Evolutionary conservation across 2,329 filamentous ascomycete genomes (phyloP).

Genomic region (Claviceps cyperi): DNA sequence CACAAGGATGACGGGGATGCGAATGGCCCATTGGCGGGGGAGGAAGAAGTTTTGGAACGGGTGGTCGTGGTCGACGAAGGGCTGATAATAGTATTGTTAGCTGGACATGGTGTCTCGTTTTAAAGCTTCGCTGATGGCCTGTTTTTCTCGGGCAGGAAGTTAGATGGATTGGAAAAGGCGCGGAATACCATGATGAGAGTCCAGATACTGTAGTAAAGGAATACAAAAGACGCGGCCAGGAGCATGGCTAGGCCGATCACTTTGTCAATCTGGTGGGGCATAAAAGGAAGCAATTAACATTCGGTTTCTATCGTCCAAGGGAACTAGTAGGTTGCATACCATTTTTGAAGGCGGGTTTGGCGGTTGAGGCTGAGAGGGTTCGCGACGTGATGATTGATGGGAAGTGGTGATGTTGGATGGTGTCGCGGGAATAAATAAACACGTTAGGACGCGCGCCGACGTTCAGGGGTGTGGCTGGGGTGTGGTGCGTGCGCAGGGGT

Average conservation of each 20-base stretch:
- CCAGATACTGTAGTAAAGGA: constrained; percentile 92
- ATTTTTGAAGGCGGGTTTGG: not conserved
- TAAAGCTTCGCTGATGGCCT: too few species aligned
- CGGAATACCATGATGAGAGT: constrained; percentile 81
- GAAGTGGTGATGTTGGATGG: not conserved
- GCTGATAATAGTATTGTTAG: constrained; percentile 38
- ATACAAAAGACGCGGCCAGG: constrained; percentile 48
- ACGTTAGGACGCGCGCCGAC: not conserved
- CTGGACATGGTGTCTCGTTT: not conserved
- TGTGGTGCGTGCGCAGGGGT: not conserved
- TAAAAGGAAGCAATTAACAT: not conserved
- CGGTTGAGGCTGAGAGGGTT: not conserved
- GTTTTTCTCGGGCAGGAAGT: not conserved
- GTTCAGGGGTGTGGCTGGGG: not conserved
- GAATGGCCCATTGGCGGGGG: constrained; percentile 95
- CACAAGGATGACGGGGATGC: constrained; percentile 92
- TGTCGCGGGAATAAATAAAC: not conserved
- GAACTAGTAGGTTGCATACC: not conserved
- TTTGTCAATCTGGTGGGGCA: constrained; percentile 64
- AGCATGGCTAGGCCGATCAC: constrained; percentile 54
- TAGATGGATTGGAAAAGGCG: constrained; percentile 2
- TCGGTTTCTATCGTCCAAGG: too few species aligned
- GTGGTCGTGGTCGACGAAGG: constrained; percentile 92
- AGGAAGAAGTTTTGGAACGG: constrained; percentile 90
- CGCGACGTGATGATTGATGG: not conserved